Conservation (phyloP, 169 alveolate genomes). For the Plasmodium cynomolgi region DNA sequence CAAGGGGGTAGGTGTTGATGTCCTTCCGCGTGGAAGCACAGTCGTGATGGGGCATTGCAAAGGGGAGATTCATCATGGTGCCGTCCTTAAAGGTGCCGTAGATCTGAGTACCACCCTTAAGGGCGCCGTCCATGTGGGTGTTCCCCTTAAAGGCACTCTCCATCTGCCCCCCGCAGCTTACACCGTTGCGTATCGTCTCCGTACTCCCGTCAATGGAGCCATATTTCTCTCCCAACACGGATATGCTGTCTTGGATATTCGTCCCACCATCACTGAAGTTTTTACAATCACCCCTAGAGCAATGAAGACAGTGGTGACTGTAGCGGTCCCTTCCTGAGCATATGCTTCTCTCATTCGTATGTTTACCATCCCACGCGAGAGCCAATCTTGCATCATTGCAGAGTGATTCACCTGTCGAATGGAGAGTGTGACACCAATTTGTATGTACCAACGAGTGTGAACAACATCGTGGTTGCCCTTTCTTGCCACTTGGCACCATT, state of each 20-base stretch:
- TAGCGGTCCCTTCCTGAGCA: background rate
- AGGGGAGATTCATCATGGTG: background rate
- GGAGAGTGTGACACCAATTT: background rate
- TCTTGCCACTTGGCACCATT: background rate
- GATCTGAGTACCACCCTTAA: too few relatives aligned
- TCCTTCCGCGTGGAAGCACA: background rate
- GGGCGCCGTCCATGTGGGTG: too few relatives aligned
- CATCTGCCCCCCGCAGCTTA: background rate
- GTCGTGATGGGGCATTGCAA: background rate
- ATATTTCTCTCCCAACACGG: background rate
- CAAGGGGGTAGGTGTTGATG: background rate
- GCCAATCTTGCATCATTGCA: background rate
- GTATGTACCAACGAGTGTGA: background rate
- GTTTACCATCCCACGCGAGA: background rate
- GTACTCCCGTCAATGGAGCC: slow-evolving; percentile 7
- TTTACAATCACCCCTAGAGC: background rate
- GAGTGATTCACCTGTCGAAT: background rate
- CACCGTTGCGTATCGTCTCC: slow-evolving; percentile 13
- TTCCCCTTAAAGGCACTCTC: too few relatives aligned
- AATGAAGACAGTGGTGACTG: background rate
- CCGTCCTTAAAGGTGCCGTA: too few relatives aligned
- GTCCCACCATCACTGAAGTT: slow-evolving; percentile 7
- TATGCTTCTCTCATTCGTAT: background rate
- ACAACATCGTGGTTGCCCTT: background rate
- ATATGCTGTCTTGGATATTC: slow-evolving; percentile 37